These are phyloP conservation scores for Ramaria sp. DNA, from an alignment of 768 basidiomycete species.

Conservation along the genomic window DNA sequence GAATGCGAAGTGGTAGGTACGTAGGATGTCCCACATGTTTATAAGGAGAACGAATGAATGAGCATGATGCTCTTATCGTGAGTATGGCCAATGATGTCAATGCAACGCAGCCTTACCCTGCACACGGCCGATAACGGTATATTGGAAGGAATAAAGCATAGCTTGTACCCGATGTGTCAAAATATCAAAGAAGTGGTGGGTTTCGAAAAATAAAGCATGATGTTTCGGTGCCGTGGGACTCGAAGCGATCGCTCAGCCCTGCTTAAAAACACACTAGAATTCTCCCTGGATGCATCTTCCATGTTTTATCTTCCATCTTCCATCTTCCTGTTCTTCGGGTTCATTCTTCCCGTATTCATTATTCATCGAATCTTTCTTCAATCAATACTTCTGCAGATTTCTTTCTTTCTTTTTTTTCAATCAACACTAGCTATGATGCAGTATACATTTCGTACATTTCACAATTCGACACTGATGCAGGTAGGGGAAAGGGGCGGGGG, in stretches of 20 bases:
- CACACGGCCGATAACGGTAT: neutral
- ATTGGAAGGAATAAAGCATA: constrained; percentile 1
- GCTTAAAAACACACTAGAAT: too few relatives aligned
- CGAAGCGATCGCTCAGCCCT: too few relatives aligned
- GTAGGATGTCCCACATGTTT: too few relatives aligned
- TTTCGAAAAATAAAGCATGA: too few relatives aligned
- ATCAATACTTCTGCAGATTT: too few relatives aligned
- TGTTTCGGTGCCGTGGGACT: too few relatives aligned
- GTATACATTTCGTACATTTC: constrained; percentile 11
- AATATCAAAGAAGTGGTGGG: neutral
- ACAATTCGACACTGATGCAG: neutral
- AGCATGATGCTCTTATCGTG: too few relatives aligned
- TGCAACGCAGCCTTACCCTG: neutral
- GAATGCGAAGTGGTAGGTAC: neutral
- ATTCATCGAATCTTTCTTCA: neutral
- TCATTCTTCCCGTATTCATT: too few relatives aligned
- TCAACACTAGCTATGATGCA: constrained; percentile 8
- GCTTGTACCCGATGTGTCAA: neutral
- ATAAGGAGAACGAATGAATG: neutral
- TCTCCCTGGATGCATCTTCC: too few relatives aligned
- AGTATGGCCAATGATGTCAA: neutral
- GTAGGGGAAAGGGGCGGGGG: neutral
- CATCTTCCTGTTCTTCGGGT: too few relatives aligned
- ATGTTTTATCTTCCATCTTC: too few relatives aligned
- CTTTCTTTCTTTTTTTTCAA: constrained; percentile 9